Percentiles rank a stretch among this genome's conserved stretches.
Evolutionary conservation across 2,329 filamentous ascomycete species (phyloP).

Genomic region (Aureobasidium sp.): DNA sequence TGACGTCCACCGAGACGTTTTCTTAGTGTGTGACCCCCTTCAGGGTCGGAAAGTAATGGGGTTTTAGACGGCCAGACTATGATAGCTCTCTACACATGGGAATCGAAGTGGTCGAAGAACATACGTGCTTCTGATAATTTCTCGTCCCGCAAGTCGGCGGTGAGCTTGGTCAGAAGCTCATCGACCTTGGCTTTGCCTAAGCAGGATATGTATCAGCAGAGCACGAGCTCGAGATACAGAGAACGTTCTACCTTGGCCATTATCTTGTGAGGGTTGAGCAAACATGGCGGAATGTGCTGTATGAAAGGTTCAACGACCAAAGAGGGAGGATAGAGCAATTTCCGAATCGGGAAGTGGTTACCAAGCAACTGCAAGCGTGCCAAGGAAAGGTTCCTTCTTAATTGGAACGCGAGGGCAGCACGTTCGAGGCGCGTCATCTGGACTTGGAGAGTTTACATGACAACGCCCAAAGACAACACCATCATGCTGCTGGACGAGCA

Average conservation of each 20-base stretch:
- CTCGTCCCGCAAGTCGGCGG: slow-evolving; percentile 51
- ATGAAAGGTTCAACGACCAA: background rate
- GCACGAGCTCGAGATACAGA: background rate
- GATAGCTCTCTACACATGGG: too few relatives aligned
- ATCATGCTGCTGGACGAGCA: background rate
- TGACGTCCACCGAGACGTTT: too few relatives aligned
- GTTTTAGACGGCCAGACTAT: too few relatives aligned
- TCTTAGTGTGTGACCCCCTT: too few relatives aligned
- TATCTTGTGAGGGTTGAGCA: background rate
- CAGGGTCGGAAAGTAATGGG: too few relatives aligned
- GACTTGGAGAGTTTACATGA: background rate
- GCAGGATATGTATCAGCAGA: background rate
- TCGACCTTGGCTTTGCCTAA: slow-evolving; percentile 7
- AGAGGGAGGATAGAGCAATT: slow-evolving; percentile 3
- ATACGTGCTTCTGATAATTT: slow-evolving; percentile 53
- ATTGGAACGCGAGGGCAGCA: background rate
- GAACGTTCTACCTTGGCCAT: background rate
- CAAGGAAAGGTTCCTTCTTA: background rate
- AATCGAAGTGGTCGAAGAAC: background rate
- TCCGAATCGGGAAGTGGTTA: slow-evolving; percentile 6
- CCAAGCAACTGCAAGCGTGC: background rate
- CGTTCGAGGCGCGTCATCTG: slow-evolving; percentile 5
- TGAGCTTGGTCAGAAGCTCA: slow-evolving; percentile 35
- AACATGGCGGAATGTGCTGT: background rate
- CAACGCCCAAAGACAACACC: slow-evolving; percentile 10